Conservation (phyloP, 2,329 filamentous ascomycete species). For the Xylaria sp. region DNA sequence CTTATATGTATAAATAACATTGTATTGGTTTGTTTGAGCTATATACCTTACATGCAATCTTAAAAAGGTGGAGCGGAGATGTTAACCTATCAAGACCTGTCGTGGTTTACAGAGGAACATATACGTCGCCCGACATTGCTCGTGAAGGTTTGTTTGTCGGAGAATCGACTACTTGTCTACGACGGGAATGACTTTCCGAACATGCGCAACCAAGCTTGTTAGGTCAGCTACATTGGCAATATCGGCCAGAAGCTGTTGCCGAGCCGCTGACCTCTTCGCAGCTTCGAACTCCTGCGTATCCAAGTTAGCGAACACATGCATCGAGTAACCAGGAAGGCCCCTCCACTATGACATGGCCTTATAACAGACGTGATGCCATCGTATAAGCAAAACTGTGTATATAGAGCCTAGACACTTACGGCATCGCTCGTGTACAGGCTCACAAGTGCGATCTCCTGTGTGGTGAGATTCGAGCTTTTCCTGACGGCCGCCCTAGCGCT, state of each 20-base stretch:
- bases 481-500: conserved; percentile 3
- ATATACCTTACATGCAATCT: not conserved
- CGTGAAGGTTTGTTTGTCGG: not conserved
- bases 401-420: conserved; percentile 15
- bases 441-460: conserved; percentile 25
- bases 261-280: conserved; percentile 8
- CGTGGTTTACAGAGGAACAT: not conserved
- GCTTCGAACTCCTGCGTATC: conserved; percentile 19
- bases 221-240: conserved; percentile 11
- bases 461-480: conserved; percentile 15
- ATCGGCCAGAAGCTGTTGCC: conserved; percentile 22
- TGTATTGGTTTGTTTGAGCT: not conserved
- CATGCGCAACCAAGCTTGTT: conserved; percentile 24
- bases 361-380: not conserved
- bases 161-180: not conserved
- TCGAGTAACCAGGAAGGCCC: not conserved
- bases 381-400: not conserved
- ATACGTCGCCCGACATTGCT: not conserved
- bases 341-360: not conserved
- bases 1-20: not conserved
- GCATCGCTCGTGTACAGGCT: conserved; percentile 24
- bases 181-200: conserved; percentile 11
- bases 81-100: not conserved
- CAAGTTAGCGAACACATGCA: conserved; percentile 2
- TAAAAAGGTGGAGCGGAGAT: conserved; percentile 4